Base-by-base conservation (phyloP, 441 rosid species). In the Aquilaria agallochum region DNA sequence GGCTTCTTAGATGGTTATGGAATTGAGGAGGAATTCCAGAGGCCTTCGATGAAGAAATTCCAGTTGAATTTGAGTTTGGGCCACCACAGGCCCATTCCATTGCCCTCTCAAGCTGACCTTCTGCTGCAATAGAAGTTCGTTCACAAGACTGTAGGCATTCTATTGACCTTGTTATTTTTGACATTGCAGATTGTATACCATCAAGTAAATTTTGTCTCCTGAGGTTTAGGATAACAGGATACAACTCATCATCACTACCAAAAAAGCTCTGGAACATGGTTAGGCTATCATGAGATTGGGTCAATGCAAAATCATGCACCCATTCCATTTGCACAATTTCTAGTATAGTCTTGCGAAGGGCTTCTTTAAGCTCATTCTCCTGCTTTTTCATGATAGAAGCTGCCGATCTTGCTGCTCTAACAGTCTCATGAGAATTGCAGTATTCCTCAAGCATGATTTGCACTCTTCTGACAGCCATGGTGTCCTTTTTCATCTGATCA, bases 1-100 rank as follows among this genome's bases (percentile, higher is more conserved):
- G 84, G 78, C 91, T 89, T 56, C 68, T 76, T 68, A 95, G 78
- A 83, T 91, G 91, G 63, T 89, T 91, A 72, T 87, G 96, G 70
- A 95, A 95, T 64, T 89, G 89, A 2, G 86, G 77, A 76, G 99
- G 97, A 75, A 91, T 91, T 60, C 96, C 95, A 14, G 96, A 83
- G 65, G 76, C 72, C 85, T 83, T 91, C 68, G 78, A 67, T 47
- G 92, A 76, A 45, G 80, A 65, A 69, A 70, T 82, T 78, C 86
- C 97, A 59, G 74, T 56, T 50, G 77, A 56, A 65, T 68, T 72
- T 58, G 96, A 83, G 69, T 76, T 84, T 72, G 93, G 79, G 59
- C 94, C 97, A 66, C 97, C 97, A 60, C 97, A 94, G 67, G 99
- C 97, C 99, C 97, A 94, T 57, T 87, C 90, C 97, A 94, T 89